These are phyloP conservation scores for Sonneratia alba DNA, from an alignment of 345 rosid species.

Conservation along the genomic window DNA sequence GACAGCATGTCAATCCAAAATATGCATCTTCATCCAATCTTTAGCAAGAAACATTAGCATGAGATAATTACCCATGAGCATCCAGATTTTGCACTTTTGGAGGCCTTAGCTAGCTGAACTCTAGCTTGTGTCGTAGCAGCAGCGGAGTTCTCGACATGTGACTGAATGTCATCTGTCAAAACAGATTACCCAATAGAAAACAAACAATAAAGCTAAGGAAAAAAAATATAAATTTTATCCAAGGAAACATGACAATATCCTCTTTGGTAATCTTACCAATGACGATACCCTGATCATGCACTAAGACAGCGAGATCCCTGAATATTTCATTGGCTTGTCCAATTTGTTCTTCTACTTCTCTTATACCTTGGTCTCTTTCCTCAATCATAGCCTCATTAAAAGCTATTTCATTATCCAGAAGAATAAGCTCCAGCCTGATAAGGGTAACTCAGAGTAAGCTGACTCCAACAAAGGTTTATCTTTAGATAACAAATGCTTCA, in stretches of 20 bases:
- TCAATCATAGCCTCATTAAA: slow-evolving; percentile 68
- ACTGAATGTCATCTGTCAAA: slow-evolving; percentile 47
- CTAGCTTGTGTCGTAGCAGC: slow-evolving; percentile 38
- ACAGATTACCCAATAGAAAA: slow-evolving; percentile 3
- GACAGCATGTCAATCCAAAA: neutral
- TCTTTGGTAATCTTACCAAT: slow-evolving; percentile 34
- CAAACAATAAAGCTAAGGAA: neutral
- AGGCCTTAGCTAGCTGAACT: slow-evolving; percentile 45
- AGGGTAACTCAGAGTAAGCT: neutral
- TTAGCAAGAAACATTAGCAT: neutral
- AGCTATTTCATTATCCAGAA: slow-evolving; percentile 52
- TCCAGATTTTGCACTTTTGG: slow-evolving; percentile 47
- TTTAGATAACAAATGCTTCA: neutral
- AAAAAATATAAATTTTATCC: slow-evolving; percentile 7
- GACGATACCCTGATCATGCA: slow-evolving; percentile 58
- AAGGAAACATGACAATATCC: slow-evolving; percentile 1
- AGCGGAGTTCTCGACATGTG: slow-evolving; percentile 44
- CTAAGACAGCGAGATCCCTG: slow-evolving; percentile 62
- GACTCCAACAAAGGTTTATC: neutral
- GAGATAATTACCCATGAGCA: slow-evolving; percentile 43
- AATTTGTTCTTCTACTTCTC: slow-evolving; percentile 52
- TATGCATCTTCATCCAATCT: neutral
- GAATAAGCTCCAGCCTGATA: slow-evolving; percentile 42
- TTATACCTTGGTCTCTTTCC: slow-evolving; percentile 57
- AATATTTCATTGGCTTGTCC: slow-evolving; percentile 60